Evolutionary conservation across 2,329 filamentous ascomycete genomes (phyloP).

Genomic region (Ambrosiella cleistominuta): DNA sequence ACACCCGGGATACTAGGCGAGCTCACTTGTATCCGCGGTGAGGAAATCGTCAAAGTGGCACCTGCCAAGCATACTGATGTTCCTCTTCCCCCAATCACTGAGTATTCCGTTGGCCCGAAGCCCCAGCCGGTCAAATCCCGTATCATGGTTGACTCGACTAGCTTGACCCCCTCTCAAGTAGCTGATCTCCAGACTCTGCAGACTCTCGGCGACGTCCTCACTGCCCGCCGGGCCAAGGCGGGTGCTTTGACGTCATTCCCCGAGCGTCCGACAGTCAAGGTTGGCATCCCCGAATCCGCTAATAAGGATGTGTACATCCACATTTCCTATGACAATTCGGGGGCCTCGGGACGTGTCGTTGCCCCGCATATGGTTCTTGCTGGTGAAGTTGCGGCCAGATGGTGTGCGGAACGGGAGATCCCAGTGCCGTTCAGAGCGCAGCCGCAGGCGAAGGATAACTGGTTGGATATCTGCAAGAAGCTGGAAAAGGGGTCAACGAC

Average conservation of each 20-base stretch:
- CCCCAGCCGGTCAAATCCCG: conserved; percentile 20
- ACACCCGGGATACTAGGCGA: conserved; percentile 34
- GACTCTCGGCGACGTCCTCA: conserved; percentile 29
- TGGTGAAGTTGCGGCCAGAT: conserved; percentile 42
- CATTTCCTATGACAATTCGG: conserved; percentile 17
- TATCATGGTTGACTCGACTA: conserved; percentile 25
- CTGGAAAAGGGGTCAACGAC: conserved; percentile 13
- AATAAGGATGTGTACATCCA: conserved; percentile 34
- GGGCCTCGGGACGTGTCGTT: conserved; percentile 19
- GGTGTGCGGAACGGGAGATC: conserved; percentile 39
- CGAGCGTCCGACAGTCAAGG: neutral
- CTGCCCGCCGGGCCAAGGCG: conserved; percentile 22
- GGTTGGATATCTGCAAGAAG: neutral
- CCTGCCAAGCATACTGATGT: conserved; percentile 9
- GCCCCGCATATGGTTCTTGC: conserved; percentile 39
- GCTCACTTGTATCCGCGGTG: conserved; percentile 39
- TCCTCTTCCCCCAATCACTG: conserved; percentile 1
- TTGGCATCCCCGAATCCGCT: conserved; percentile 14
- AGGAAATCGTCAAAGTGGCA: conserved; percentile 29
- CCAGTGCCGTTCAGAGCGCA: conserved; percentile 39
- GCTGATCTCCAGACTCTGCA: conserved; percentile 31
- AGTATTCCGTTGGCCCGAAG: conserved; percentile 16
- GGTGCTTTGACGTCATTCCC: neutral
- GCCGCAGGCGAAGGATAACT: neutral
- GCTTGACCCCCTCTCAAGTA: conserved; percentile 27